phyloP scores from a whole-genome alignment of 192 early-diverging fungal genomes.

The Coemansia sp. region DNA sequence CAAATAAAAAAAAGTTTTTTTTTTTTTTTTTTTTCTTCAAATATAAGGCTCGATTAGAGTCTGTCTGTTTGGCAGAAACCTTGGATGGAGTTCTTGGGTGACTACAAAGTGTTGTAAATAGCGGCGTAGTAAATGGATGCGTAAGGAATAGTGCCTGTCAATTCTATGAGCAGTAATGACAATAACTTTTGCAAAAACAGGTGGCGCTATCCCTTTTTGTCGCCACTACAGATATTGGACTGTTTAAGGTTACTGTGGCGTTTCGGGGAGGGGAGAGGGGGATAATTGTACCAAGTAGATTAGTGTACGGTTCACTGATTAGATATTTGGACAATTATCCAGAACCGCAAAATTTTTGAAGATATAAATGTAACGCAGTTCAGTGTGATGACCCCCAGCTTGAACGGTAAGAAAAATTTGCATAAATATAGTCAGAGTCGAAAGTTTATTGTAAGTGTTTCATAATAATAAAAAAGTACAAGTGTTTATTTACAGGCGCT shows the following conservation, averaged over 20 bases:
- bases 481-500: not conserved
- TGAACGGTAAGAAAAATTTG: too few species aligned
- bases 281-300: not conserved
- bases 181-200: not conserved
- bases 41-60: not conserved
- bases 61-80: not conserved
- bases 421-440: too few species aligned
- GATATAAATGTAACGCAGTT: too few species aligned
- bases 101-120: not conserved
- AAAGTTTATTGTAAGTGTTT: too few species aligned
- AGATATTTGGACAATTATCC: not conserved
- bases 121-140: not conserved
- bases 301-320: not conserved
- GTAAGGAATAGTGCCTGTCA: conserved; percentile 11
- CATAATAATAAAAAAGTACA: not conserved
- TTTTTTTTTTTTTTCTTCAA: too few species aligned
- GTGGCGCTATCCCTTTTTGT: not conserved
- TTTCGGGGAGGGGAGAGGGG: not conserved
- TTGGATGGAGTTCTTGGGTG: not conserved
- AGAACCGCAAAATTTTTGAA: not conserved
- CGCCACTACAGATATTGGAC: not conserved
- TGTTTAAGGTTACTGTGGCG: not conserved
- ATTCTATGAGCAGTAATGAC: conserved; percentile 8
- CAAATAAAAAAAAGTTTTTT: too few species aligned
- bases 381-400: too few species aligned